These are phyloP conservation scores for Saccharomyces pastorianus DNA, from an alignment of 1,139 yeast genomes.

Conservation along the genomic window DNA sequence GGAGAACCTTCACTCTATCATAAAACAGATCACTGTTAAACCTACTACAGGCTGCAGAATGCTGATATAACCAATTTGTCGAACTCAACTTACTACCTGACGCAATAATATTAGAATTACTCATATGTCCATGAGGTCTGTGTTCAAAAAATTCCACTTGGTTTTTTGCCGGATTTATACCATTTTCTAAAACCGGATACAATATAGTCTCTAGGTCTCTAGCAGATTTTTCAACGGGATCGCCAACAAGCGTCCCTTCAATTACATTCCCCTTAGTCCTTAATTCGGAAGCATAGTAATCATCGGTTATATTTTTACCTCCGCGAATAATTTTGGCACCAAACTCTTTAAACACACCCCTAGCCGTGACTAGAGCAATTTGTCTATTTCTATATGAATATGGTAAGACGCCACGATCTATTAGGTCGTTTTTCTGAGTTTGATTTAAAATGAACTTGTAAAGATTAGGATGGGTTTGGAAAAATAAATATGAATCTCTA, in stretches of 20 bases:
- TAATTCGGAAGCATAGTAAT: slow-evolving; percentile 76
- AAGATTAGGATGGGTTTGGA: slow-evolving; percentile 68
- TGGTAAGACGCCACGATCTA: slow-evolving; percentile 76
- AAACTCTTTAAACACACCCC: slow-evolving; percentile 83
- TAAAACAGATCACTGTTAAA: slow-evolving; percentile 57
- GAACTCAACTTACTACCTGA: slow-evolving; percentile 43
- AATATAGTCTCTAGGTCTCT: slow-evolving; percentile 8
- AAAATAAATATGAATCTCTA: slow-evolving; percentile 83
- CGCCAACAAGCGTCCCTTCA: slow-evolving; percentile 75
- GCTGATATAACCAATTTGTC: slow-evolving; percentile 81
- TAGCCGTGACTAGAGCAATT: slow-evolving; percentile 83
- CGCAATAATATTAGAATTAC: slow-evolving; percentile 38
- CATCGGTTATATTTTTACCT: slow-evolving; percentile 78
- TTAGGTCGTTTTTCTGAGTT: slow-evolving; percentile 74
- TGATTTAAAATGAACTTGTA: slow-evolving; percentile 69
- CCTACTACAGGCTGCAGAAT: slow-evolving; percentile 66
- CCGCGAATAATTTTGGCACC: slow-evolving; percentile 78
- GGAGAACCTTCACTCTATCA: slow-evolving; percentile 43
- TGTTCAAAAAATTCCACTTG: slow-evolving; percentile 30
- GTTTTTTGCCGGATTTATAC: slow-evolving; percentile 25
- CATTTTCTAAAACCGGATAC: slow-evolving; percentile 9
- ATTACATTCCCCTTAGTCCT: slow-evolving; percentile 58
- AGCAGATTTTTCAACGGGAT: slow-evolving; percentile 12
- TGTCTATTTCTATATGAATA: slow-evolving; percentile 86
- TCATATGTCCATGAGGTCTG: slow-evolving; percentile 24